Percentiles rank a stretch among this genome's conserved stretches.
Evolutionary conservation across 2,329 filamentous ascomycete species (phyloP).

Genomic region (Xenosphaeropsis pyriputrescens): DNA sequence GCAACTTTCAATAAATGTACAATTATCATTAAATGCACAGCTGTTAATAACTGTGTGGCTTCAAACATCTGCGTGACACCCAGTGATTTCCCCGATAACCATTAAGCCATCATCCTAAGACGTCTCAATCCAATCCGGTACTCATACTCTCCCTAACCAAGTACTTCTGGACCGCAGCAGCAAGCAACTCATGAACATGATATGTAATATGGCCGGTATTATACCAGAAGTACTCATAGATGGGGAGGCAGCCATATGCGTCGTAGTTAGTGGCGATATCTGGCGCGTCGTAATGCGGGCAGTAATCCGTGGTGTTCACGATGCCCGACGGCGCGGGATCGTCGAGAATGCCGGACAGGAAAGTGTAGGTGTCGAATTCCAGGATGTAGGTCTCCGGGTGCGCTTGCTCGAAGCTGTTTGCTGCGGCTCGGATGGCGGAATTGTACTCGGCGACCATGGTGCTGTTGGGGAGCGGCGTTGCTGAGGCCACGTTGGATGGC

Average conservation of each 20-base stretch:
- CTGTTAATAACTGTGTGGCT: no score
- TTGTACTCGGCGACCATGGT: constrained; percentile 31
- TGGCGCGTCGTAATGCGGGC: constrained; percentile 27
- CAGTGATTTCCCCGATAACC: no score
- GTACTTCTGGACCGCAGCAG: constrained; percentile 11
- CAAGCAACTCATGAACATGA: constrained; percentile 23
- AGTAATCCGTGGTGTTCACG: constrained; percentile 28
- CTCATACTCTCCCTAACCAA: constrained; percentile 4
- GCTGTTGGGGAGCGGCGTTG: constrained; percentile 25
- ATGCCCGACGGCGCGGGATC: constrained; percentile 24
- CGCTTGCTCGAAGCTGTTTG: constrained; percentile 5
- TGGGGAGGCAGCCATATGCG: constrained; percentile 27
- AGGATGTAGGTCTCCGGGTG: constrained; percentile 21
- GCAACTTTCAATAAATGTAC: no score
- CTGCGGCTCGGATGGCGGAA: constrained; percentile 15
- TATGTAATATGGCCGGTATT: constrained; percentile 30
- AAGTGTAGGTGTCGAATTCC: constrained; percentile 27
- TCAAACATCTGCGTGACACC: no score
- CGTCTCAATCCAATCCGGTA: no score
- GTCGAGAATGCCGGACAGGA: constrained; percentile 26
- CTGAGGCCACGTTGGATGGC: constrained; percentile 14
- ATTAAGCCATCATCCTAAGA: no score
- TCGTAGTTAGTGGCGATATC: constrained; percentile 26
- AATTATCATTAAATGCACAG: no score
- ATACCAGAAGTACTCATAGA: constrained; percentile 31